A percentile compares a stretch with the other conserved stretches of the same genome.
Conservation (phyloP, 2,329 filamentous ascomycete genomes). For the Phoma herbarum region DNA sequence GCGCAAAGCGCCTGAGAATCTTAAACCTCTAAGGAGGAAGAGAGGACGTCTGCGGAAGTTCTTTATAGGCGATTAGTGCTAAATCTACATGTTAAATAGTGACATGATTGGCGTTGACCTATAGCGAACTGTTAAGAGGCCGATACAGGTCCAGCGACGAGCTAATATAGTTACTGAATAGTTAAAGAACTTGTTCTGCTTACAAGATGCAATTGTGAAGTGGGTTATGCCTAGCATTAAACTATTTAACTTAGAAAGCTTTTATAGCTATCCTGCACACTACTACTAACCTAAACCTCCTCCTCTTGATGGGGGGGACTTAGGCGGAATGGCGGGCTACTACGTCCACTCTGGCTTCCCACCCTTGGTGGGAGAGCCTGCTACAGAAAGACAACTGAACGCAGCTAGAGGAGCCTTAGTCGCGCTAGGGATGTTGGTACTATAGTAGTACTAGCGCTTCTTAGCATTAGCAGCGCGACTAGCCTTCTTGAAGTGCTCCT, state of each 20-base stretch:
- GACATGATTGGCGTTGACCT: not conserved
- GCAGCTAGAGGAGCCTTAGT: not conserved
- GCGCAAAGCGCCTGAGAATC: not conserved
- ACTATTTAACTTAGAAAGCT: constrained; percentile 4
- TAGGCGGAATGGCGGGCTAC: not conserved
- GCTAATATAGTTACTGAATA: constrained; percentile 1
- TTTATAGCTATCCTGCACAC: constrained; percentile 1
- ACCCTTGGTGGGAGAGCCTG: not conserved
- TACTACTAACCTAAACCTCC: not conserved
- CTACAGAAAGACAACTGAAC: not conserved
- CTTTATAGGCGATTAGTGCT: not conserved
- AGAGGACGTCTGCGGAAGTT: no score
- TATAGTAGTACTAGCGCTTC: constrained; percentile 9
- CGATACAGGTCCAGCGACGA: not conserved
- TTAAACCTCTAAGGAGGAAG: no score
- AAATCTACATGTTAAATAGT: not conserved
- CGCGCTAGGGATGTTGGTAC: not conserved
- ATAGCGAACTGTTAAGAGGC: not conserved
- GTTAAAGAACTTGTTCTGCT: not conserved
- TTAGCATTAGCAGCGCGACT: constrained; percentile 5
- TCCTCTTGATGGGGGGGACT: not conserved
- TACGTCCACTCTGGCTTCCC: not conserved
- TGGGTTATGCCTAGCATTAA: constrained; percentile 1
- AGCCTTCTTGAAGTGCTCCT: constrained; percentile 3
- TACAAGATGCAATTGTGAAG: not conserved